Conservation (phyloP, 176 grass and related monocot species). For the Ensete glaucum region DNA sequence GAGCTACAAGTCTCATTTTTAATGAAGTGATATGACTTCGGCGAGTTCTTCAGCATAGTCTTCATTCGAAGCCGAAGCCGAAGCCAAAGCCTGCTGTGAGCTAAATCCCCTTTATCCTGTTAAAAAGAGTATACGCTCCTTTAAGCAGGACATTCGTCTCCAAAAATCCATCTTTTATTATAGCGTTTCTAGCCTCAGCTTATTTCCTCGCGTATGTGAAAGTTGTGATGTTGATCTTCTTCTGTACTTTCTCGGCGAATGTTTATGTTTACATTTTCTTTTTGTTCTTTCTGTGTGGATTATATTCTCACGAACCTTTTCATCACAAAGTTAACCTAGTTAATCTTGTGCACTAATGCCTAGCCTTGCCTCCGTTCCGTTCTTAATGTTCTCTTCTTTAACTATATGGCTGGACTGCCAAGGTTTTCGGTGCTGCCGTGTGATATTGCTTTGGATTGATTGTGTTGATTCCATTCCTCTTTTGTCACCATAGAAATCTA, state of each 20-base stretch:
- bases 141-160: too few species aligned
- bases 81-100: too few species aligned
- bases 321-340: too few species aligned
- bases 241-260: neutral
- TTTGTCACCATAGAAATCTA: neutral
- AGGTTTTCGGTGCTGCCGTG: too few species aligned
- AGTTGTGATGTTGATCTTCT: neutral
- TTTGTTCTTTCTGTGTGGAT: neutral
- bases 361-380: neutral
- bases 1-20: too few species aligned
- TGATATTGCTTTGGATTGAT: neutral
- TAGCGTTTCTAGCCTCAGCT: neutral
- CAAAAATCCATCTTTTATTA: too few species aligned
- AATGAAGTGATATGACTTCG: too few species aligned
- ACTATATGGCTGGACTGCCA: neutral
- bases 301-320: neutral
- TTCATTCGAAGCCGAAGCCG: too few species aligned
- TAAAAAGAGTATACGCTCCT: too few species aligned
- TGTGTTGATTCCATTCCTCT: neutral
- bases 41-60: too few species aligned
- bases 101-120: too few species aligned
- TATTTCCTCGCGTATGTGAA: neutral
- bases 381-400: neutral
- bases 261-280: neutral
- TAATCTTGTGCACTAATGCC: neutral